Base-by-base conservation (phyloP, 768 basidiomycete genomes). In the Mycena belliarum region DNA sequence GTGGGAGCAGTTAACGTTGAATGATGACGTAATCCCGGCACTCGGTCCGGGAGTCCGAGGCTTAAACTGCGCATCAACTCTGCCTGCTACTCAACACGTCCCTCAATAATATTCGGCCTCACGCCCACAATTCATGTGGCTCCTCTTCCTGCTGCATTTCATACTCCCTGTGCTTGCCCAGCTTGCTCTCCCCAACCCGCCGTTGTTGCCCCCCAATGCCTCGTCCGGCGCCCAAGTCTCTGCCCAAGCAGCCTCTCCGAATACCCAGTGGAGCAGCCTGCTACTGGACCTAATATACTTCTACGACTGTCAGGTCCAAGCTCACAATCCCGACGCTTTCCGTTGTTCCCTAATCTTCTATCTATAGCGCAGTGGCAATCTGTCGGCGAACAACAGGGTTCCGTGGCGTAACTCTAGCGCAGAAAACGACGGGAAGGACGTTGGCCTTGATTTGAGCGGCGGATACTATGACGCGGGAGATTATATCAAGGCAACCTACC, bases 291-390 rank as follows among this genome's bases (percentile, higher is more conserved):
- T 88, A 25, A 69, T 96, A 25, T 96, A 86, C 68, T 96, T 96
- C 71, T 97, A 95, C 67, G 95, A n/a, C n/a, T n/a, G n/a, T n/a
- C n/a, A 97, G 60, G 93, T 87, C 1, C 95, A 97, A n/a, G n/a
- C n/a, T n/a, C n/a, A n/a, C n/a, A n/a, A n/a, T n/a, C n/a, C n/a
- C n/a, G n/a, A n/a, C n/a, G n/a, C n/a, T n/a, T n/a, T n/a, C n/a
- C n/a, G n/a, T n/a, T n/a, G n/a, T n/a, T n/a, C n/a, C n/a, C n/a
- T n/a, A n/a, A n/a, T n/a, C n/a, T n/a, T n/a, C n/a, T n/a, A n/a
- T n/a, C n/a, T n/a, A n/a, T n/a, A n/a, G 67, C 80, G 95, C 20
- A 91, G 89, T 52, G 95, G 95, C 16, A 77, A 78, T 41, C 79
- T 96, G 16, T 82, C 88, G 0, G 38, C 35, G 18, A 65, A 73